A percentile compares a stretch with the other conserved stretches of the same genome.
phyloP scores from a whole-genome alignment of 176 grass and related monocot genomes.

The Phoenix dactylifera region DNA sequence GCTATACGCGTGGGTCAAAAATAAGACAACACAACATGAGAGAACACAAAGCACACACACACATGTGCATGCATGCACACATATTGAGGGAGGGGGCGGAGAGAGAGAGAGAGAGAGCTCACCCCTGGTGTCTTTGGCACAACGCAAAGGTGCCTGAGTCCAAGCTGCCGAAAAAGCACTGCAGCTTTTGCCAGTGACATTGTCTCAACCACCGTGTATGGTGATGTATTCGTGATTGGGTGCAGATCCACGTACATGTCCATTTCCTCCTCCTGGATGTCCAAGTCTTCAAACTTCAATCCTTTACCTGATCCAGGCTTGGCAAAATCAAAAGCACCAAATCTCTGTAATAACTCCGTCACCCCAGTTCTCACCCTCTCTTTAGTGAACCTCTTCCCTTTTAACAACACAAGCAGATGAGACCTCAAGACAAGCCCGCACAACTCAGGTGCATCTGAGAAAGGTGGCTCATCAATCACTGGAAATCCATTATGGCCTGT shows the following conservation, averaged over 20 bases:
- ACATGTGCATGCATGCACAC: background rate
- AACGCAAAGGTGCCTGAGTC: slow-evolving; percentile 68
- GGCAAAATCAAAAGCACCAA: slow-evolving; percentile 57
- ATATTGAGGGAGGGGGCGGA: background rate
- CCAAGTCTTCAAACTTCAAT: slow-evolving; percentile 60
- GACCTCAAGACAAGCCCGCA: slow-evolving; percentile 75
- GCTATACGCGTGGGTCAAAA: too few relatives aligned
- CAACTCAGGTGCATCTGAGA: slow-evolving; percentile 65
- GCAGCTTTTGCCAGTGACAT: slow-evolving; percentile 91
- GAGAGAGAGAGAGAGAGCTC: slow-evolving; percentile 22
- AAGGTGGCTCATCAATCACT: slow-evolving; percentile 74
- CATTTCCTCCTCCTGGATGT: slow-evolving; percentile 69
- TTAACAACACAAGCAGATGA: slow-evolving; percentile 65
- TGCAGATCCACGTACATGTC: slow-evolving; percentile 92
- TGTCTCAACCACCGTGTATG: slow-evolving; percentile 81
- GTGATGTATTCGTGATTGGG: slow-evolving; percentile 71
- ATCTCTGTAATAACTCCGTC: slow-evolving; percentile 39
- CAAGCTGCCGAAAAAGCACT: slow-evolving; percentile 68
- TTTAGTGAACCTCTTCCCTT: slow-evolving; percentile 54
- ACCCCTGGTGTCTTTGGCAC: slow-evolving; percentile 88
- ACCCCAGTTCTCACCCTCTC: slow-evolving; percentile 43
- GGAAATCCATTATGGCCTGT: slow-evolving; percentile 93
- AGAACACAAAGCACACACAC: background rate
- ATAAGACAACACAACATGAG: too few relatives aligned
- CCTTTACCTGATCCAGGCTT: slow-evolving; percentile 85